Percentiles rank a stretch among this genome's conserved stretches.
phyloP scores from a whole-genome alignment of 228 moss, liverwort and hornwort species.

The Sphagnum fallax region DNA sequence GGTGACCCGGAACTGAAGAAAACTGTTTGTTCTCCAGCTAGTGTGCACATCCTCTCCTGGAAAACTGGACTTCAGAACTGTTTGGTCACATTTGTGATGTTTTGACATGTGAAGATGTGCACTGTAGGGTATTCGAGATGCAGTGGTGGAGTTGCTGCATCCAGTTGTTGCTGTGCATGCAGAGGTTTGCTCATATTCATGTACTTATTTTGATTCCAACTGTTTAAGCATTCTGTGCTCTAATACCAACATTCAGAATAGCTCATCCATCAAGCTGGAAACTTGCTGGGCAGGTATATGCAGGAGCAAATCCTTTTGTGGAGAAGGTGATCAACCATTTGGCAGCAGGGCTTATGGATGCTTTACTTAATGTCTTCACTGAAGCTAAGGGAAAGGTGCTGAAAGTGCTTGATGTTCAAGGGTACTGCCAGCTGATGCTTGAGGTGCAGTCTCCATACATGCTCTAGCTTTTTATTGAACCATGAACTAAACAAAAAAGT shows the following conservation, averaged over 20 bases:
- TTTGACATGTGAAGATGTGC: neutral
- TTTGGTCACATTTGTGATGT: neutral
- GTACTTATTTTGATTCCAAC: too few relatives aligned
- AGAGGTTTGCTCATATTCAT: constrained; percentile 43
- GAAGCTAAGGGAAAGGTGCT: constrained; percentile 79
- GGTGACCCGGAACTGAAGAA: too few relatives aligned
- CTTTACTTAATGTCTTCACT: constrained; percentile 74
- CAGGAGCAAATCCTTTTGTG: constrained; percentile 80
- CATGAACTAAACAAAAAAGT: neutral
- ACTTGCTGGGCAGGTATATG: constrained; percentile 45
- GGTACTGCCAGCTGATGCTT: constrained; percentile 89
- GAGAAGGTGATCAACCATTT: constrained; percentile 76
- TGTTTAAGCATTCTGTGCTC: neutral
- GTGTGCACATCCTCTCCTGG: too few relatives aligned
- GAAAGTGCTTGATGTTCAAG: constrained; percentile 75
- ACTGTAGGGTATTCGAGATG: constrained; percentile 79
- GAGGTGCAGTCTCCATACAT: constrained; percentile 41
- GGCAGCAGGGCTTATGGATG: constrained; percentile 72
- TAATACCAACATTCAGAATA: neutral
- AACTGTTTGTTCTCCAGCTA: too few relatives aligned
- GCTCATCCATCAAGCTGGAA: too few relatives aligned
- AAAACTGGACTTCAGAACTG: neutral
- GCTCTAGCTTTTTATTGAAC: neutral
- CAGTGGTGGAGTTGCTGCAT: constrained; percentile 86
- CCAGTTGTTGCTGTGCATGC: constrained; percentile 92